Conservation (phyloP, 2,329 filamentous ascomycete genomes). For the Exophiala dermatitidis region DNA sequence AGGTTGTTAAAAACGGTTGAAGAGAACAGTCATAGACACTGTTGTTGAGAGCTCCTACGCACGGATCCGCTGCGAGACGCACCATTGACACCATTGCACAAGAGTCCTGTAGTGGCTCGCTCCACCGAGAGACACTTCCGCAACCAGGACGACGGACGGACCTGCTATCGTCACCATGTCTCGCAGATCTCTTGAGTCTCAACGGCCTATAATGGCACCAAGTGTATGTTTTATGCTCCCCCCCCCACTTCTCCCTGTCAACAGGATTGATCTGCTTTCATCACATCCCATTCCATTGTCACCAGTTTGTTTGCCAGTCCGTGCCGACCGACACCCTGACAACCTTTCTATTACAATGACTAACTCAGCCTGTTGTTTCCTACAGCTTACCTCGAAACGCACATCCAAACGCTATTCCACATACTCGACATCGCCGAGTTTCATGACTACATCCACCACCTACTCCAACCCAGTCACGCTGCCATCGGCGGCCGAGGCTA, state of each 20-base stretch:
- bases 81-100: too few species aligned
- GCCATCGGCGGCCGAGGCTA: constrained; percentile 6
- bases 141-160: constrained; percentile 1
- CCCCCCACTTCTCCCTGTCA: background rate
- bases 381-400: constrained; percentile 37
- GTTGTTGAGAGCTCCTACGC: too few species aligned
- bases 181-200: constrained; percentile 46
- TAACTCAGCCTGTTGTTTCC: constrained; percentile 5
- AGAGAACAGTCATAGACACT: too few species aligned
- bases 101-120: background rate
- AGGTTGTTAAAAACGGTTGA: too few species aligned
- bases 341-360: background rate
- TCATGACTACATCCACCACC: constrained; percentile 42
- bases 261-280: background rate
- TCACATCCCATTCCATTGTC: background rate
- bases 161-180: constrained; percentile 27
- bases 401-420: constrained; percentile 49
- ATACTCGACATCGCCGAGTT: constrained; percentile 42
- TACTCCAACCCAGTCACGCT: constrained; percentile 16
- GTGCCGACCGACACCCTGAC: background rate
- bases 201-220: constrained; percentile 50
- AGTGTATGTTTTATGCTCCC: constrained; percentile 38
- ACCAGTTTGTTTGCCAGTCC: background rate
- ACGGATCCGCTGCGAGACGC: too few species aligned
- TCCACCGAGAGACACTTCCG: background rate